Evolutionary conservation across 2,329 filamentous ascomycete genomes (phyloP), one percentile per base, ranked within the genome.

Genomic region (Aschersonia sp.): DNA sequence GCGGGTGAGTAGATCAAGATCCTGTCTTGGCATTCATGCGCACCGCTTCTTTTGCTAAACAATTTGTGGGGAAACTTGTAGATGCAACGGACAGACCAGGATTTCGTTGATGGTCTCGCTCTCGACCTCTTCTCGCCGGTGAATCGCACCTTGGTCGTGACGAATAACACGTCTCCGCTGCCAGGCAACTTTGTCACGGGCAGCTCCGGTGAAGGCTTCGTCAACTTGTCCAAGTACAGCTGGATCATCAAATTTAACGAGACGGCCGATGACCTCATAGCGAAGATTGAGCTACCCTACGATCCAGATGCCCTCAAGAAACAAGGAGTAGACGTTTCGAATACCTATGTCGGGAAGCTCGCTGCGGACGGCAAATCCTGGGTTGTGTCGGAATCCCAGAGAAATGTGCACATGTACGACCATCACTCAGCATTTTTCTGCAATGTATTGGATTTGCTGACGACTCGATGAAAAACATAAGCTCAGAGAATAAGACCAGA

Each of bases 101-200:
- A 62, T 46, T 62, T 62, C 47, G 48, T 53, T 39, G 62, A 63
- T 32, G 62, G 62, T 6, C 51, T 63, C 2, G 56, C 53, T 6
- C 56, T 63, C 14, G 60, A 64, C 46, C 50, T 63, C 9, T 57
- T 62, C 45, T 63, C 61, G 2, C 62, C 61, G 7, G 55, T 47
- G 4, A 57, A 56, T 30, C 54, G 60, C 5, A 62, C 58, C 6
- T 51, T 61, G 6, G 51, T 58, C 11, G 59, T 64, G 5, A 52
- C 51, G 9, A 54, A 60, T 42, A 64, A 64, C 45, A 51, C 52
- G 22, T 47, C 53, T 1, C 61, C 60, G 6, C 55, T 62, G 30
- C 37, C 49, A 4, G 58, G 55, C 4, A 48, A 50, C n/a, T 63
- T 63, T 43, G 57, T 64, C 7, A 57, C 54, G 0, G 58, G 59